Evolutionary conservation across 208 protist species (phyloP).

Genomic region (Crithidia fasciculata): DNA sequence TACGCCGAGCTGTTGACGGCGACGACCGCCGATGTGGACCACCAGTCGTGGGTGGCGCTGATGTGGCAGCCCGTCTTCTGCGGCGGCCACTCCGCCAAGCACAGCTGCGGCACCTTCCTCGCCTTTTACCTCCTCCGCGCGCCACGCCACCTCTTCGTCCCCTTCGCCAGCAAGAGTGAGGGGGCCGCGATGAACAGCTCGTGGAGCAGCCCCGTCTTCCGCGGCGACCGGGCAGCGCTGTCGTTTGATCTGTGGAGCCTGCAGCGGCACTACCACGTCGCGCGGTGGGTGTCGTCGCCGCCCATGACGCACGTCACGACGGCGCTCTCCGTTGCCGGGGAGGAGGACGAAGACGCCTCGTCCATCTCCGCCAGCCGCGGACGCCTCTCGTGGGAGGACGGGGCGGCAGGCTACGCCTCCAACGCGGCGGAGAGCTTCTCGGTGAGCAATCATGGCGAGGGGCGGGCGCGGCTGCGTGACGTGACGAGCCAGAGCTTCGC

Average conservation of each 20-base stretch:
- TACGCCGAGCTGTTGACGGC: conserved; percentile 71
- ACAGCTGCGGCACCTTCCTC: conserved; percentile 87
- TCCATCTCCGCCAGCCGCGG: conserved; percentile 27
- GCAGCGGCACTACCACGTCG: conserved; percentile 53
- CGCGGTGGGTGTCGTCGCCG: conserved; percentile 33
- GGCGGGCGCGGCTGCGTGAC: conserved; percentile 22
- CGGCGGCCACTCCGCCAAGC: conserved; percentile 76
- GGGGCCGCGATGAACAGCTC: conserved; percentile 68
- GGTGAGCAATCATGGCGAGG: conserved; percentile 32
- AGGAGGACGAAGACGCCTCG: conserved; percentile 31
- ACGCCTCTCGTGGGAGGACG: conserved; percentile 35
- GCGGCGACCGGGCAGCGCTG: conserved; percentile 59
- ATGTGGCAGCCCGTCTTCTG: conserved; percentile 88
- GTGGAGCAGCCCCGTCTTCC: conserved; percentile 75
- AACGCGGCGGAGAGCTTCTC: conserved; percentile 26
- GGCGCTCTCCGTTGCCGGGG: conserved; percentile 15
- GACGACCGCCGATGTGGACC: conserved; percentile 73
- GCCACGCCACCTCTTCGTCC: conserved; percentile 66
- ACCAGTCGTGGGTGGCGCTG: conserved; percentile 88
- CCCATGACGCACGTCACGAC: conserved; percentile 25
- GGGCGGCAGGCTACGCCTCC: conserved; percentile 27
- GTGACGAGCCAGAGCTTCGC: conserved; percentile 11
- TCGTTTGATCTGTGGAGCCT: conserved; percentile 75
- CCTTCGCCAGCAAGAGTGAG: conserved; percentile 51
- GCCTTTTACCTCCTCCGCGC: conserved; percentile 84